Evolutionary conservation across 2,329 filamentous ascomycete species (phyloP).

Genomic region (Leptographium lundbergii): DNA sequence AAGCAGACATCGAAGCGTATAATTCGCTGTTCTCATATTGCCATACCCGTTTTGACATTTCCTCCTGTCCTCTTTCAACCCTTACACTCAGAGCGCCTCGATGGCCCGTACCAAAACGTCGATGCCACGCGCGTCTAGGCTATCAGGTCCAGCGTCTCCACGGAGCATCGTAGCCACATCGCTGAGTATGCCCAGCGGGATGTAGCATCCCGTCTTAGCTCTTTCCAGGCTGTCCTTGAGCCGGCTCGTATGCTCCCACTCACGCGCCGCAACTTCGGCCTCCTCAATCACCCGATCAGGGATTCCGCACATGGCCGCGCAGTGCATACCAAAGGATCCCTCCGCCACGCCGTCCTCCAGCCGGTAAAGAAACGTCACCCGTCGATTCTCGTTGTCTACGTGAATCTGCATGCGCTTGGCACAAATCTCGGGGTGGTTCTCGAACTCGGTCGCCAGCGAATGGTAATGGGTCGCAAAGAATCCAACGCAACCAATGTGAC

Average conservation of each 20-base stretch:
- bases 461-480: constrained; percentile 99
- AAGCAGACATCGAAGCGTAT: too few species aligned
- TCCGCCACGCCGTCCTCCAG: constrained; percentile 89
- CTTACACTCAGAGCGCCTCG: constrained; percentile 33
- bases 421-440: constrained; percentile 73
- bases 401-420: constrained; percentile 88
- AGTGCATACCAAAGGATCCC: constrained; percentile 98
- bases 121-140: constrained; percentile 36
- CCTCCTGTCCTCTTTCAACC: too few species aligned
- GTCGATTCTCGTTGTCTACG: constrained; percentile 70
- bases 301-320: constrained; percentile 96
- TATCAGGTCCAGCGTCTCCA: constrained; percentile 26
- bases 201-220: constrained; percentile 64
- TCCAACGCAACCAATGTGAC: constrained; percentile 82
- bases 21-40: too few species aligned
- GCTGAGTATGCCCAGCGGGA: constrained; percentile 76
- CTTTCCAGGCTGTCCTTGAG: constrained; percentile 80
- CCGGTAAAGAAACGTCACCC: constrained; percentile 95
- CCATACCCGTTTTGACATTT: too few species aligned
- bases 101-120: constrained; percentile 49
- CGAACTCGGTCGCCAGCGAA: constrained; percentile 82
- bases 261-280: constrained; percentile 76
- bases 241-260: constrained; percentile 91
- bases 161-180: constrained; percentile 71
- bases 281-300: constrained; percentile 67